These are phyloP conservation scores for Trichophyton verrucosum DNA, from an alignment of 2,329 filamentous ascomycete genomes.

Conservation along the genomic window DNA sequence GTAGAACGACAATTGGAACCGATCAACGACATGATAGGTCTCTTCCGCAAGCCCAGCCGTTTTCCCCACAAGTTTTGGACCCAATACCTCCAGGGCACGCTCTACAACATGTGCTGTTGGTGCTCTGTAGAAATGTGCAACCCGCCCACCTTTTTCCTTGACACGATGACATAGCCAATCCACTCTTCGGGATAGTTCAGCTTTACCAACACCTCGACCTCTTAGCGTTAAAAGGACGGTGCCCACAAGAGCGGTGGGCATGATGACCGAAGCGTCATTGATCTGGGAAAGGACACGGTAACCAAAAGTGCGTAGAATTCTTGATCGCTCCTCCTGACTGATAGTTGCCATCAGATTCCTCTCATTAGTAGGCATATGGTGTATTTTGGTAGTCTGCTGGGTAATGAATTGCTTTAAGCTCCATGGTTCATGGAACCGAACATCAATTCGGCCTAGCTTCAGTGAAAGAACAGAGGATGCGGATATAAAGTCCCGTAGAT, in stretches of 20 bases:
- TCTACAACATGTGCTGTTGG: constrained; percentile 74
- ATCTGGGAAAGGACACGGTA: constrained; percentile 91
- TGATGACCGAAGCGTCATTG: constrained; percentile 90
- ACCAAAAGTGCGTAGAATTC: constrained; percentile 71
- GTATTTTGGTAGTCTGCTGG: constrained; percentile 54
- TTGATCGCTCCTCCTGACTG: constrained; percentile 48
- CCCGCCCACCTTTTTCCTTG: constrained; percentile 72
- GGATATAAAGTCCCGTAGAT: constrained; percentile 76
- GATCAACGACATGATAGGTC: constrained; percentile 87
- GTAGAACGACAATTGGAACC: constrained; percentile 96
- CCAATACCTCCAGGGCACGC: constrained; percentile 79
- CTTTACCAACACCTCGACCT: constrained; percentile 79
- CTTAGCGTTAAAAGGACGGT: constrained; percentile 84
- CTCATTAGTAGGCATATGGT: constrained; percentile 27
- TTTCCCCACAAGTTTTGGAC: constrained; percentile 72
- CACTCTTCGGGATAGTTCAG: constrained; percentile 72
- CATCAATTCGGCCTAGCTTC: constrained; percentile 81
- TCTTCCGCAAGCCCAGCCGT: constrained; percentile 72
- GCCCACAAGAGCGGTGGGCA: constrained; percentile 93
- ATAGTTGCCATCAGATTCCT: constrained; percentile 28
- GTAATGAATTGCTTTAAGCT: constrained; percentile 71
- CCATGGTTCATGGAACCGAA: constrained; percentile 95
- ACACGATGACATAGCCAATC: constrained; percentile 82
- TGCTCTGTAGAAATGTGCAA: constrained; percentile 79
- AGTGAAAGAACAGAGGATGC: constrained; percentile 79